Conservation (phyloP, 805 yeast genomes). For the Spathaspora sp. region DNA sequence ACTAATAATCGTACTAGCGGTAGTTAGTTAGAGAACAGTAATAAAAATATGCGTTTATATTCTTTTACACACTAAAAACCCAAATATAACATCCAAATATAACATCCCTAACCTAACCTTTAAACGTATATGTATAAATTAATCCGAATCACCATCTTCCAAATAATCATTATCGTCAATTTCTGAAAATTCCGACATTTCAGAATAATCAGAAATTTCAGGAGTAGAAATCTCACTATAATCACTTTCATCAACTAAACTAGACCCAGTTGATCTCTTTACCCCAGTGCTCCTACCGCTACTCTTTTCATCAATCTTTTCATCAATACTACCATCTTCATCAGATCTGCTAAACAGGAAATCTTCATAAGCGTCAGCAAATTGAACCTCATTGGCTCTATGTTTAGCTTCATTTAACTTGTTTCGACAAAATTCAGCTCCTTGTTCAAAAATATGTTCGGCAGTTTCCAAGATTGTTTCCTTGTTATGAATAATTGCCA, state of each 20-base stretch:
- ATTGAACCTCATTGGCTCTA: conserved; percentile 11
- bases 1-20: conserved; percentile 54
- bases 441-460: conserved; percentile 23
- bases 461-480: conserved; percentile 27
- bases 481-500: conserved; percentile 26
- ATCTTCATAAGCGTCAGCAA: conserved; percentile 18
- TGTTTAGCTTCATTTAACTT: conserved; percentile 15
- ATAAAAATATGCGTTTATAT: neutral
- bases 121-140: neutral
- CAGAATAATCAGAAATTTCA: conserved; percentile 7
- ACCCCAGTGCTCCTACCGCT: conserved; percentile 3
- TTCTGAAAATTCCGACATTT: conserved; percentile 8
- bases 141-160: conserved; percentile 5
- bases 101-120: neutral
- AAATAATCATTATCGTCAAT: conserved; percentile 10
- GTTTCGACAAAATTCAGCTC: conserved; percentile 26
- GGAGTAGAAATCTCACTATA: conserved; percentile 17
- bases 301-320: conserved; percentile 1
- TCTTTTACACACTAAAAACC: neutral
- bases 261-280: neutral
- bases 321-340: conserved; percentile 3
- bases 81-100: neutral
- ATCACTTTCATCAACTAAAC: conserved; percentile 8
- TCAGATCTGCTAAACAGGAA: conserved; percentile 8
- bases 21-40: conserved; percentile 31